These are phyloP conservation scores for Ganoderma leucocontextum DNA, from an alignment of 1,284 basidiomycete species.

Conservation along the genomic window DNA sequence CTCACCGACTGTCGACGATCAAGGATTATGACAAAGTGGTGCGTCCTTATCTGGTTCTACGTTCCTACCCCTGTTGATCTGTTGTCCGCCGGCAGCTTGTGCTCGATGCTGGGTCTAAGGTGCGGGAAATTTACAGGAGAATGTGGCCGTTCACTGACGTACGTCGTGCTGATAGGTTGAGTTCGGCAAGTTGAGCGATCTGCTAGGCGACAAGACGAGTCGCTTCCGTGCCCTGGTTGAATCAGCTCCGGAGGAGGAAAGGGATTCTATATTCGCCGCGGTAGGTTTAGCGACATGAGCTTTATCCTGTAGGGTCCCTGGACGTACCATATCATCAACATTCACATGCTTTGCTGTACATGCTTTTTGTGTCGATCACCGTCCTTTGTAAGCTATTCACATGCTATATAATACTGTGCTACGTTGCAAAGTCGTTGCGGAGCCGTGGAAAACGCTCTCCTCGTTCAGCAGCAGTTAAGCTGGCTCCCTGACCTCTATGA, in stretches of 20 bases:
- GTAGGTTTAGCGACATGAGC: neutral
- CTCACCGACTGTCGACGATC: slow-evolving; percentile 74
- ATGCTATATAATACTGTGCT: neutral
- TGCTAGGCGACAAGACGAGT: slow-evolving; percentile 61
- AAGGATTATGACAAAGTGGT: slow-evolving; percentile 61
- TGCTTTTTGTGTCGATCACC: neutral
- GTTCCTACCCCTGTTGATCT: neutral
- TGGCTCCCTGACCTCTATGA: too few species aligned
- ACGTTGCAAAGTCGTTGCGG: neutral
- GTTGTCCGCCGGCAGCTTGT: neutral
- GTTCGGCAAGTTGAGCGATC: slow-evolving; percentile 62
- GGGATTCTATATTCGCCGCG: neutral
- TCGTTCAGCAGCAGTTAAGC: neutral
- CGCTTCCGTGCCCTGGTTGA: slow-evolving; percentile 65
- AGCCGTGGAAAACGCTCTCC: neutral
- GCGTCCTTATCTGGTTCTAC: slow-evolving; percentile 32
- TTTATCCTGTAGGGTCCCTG: neutral
- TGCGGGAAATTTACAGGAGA: neutral
- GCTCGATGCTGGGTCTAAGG: neutral
- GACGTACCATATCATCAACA: neutral
- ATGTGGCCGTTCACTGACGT: slow-evolving; percentile 37
- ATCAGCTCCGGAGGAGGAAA: slow-evolving; percentile 42
- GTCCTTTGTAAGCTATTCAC: neutral
- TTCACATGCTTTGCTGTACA: neutral
- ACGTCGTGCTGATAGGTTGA: slow-evolving; percentile 42